phyloP scores from a whole-genome alignment of 345 rosid genomes.

The Moricandia arvensis region DNA sequence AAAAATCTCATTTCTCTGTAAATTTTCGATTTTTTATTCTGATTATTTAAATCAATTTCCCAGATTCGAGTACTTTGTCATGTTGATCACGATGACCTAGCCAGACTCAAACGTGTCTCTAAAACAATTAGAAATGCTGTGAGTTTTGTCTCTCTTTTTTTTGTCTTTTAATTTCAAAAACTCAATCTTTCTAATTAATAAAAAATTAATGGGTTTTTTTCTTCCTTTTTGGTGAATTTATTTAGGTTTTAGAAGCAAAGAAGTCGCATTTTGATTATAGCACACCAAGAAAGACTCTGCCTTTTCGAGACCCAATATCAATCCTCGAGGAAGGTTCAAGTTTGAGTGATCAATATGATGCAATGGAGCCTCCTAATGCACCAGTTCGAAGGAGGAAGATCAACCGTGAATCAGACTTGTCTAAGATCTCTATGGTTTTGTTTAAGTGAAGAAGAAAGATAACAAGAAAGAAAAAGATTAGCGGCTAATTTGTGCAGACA shows the following conservation, averaged over 20 bases:
- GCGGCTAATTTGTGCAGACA: constrained; percentile 16
- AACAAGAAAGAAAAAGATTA: neutral
- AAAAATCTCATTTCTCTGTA: too few species aligned
- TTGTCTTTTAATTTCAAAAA: neutral
- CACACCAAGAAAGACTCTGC: constrained; percentile 29
- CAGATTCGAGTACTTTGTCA: constrained; percentile 37
- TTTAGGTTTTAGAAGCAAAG: constrained; percentile 28
- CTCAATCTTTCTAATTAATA: neutral
- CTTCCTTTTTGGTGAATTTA: neutral
- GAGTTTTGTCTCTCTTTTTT: neutral
- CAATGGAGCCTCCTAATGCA: constrained; percentile 32
- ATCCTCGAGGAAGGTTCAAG: neutral
- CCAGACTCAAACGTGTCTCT: constrained; percentile 24
- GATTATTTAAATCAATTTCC: neutral
- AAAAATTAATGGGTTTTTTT: neutral
- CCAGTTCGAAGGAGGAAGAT: constrained; percentile 13
- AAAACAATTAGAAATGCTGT: constrained; percentile 28
- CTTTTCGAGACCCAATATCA: constrained; percentile 11
- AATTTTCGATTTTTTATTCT: too few species aligned
- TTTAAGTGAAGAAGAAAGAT: constrained; percentile 34
- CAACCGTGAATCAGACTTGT: constrained; percentile 13
- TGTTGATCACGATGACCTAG: constrained; percentile 33
- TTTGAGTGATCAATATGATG: constrained; percentile 10
- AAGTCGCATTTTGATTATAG: constrained; percentile 33
- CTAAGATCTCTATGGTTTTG: constrained; percentile 31